Evolutionary conservation across 495 filamentous ascomycete genomes (phyloP).

Genomic region (Letharia lupina): DNA sequence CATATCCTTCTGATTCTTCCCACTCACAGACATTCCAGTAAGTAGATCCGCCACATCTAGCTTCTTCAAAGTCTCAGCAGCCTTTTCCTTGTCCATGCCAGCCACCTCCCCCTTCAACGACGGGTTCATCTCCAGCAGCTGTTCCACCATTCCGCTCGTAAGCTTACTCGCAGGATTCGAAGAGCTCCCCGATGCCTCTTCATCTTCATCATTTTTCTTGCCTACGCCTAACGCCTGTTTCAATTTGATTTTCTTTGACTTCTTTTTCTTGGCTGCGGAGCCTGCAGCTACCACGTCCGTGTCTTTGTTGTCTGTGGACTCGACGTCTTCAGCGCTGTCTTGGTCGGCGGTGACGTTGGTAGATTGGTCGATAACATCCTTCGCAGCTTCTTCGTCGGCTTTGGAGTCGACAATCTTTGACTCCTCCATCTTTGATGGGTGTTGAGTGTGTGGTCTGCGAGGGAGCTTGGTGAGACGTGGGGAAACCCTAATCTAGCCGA

Average conservation of each 20-base stretch:
- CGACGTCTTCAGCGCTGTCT: constrained; percentile 19
- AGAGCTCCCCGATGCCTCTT: constrained; percentile 21
- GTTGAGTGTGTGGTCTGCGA: background rate
- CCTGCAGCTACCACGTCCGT: constrained; percentile 24
- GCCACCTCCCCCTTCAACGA: constrained; percentile 42
- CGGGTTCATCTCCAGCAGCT: constrained; percentile 43
- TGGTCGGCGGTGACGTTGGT: constrained; percentile 1
- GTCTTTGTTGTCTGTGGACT: constrained; percentile 19
- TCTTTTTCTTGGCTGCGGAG: constrained; percentile 28
- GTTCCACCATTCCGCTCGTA: constrained; percentile 36
- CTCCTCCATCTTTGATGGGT: constrained; percentile 19
- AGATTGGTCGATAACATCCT: constrained; percentile 10
- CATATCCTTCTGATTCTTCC: constrained; percentile 93
- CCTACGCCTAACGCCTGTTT: constrained; percentile 26
- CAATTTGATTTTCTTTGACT: constrained; percentile 25
- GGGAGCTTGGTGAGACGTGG: background rate
- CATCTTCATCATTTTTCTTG: constrained; percentile 20
- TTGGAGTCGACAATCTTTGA: constrained; percentile 22
- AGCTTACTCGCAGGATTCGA: constrained; percentile 34
- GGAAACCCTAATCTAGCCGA: constrained; percentile 2
- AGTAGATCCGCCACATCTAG: constrained; percentile 70
- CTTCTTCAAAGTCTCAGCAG: constrained; percentile 57
- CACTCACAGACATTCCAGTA: constrained; percentile 64
- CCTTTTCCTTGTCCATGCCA: constrained; percentile 38
- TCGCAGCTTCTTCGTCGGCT: constrained; percentile 19